phyloP scores from a whole-genome alignment of 768 basidiomycete species.

The Russula compacta region DNA sequence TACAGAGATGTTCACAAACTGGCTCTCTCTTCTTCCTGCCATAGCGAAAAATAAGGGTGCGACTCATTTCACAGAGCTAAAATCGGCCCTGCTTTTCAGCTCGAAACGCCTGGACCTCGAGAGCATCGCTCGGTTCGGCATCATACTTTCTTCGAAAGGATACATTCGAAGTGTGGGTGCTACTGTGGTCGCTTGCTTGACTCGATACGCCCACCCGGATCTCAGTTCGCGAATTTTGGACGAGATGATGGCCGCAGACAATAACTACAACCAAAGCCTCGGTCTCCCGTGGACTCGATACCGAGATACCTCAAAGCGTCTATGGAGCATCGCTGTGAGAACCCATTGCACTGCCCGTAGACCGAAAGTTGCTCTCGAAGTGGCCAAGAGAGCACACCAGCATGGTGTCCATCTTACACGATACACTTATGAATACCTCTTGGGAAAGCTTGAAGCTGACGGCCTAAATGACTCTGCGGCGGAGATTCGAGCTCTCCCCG shows the following conservation, averaged over 20 bases:
- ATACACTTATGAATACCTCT: conserved; percentile 30
- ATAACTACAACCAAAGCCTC: conserved; percentile 17
- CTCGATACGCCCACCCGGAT: conserved; percentile 34
- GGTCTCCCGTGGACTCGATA: neutral
- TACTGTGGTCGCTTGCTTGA: conserved; percentile 31
- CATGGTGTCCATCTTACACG: conserved; percentile 27
- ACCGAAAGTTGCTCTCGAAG: conserved; percentile 34
- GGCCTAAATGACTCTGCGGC: neutral
- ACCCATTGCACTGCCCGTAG: conserved; percentile 33
- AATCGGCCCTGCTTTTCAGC: conserved; percentile 28
- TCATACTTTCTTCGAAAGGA: conserved; percentile 40
- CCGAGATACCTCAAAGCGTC: conserved; percentile 8
- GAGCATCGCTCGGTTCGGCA: conserved; percentile 35
- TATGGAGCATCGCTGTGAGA: conserved; percentile 35
- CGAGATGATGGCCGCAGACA: conserved; percentile 24
- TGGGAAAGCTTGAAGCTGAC: conserved; percentile 22
- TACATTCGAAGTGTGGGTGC: conserved; percentile 22
- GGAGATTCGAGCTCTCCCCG: neutral
- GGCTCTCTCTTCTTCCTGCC: conserved; percentile 37
- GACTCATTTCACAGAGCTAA: conserved; percentile 24
- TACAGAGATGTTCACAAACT: conserved; percentile 27
- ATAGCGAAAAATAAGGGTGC: neutral
- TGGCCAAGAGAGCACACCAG: conserved; percentile 33
- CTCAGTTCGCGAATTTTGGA: conserved; percentile 33
- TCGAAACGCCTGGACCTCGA: conserved; percentile 27